These are phyloP conservation scores for Ustulina deusta DNA, from an alignment of 2,329 filamentous ascomycete genomes.

Conservation along the genomic window DNA sequence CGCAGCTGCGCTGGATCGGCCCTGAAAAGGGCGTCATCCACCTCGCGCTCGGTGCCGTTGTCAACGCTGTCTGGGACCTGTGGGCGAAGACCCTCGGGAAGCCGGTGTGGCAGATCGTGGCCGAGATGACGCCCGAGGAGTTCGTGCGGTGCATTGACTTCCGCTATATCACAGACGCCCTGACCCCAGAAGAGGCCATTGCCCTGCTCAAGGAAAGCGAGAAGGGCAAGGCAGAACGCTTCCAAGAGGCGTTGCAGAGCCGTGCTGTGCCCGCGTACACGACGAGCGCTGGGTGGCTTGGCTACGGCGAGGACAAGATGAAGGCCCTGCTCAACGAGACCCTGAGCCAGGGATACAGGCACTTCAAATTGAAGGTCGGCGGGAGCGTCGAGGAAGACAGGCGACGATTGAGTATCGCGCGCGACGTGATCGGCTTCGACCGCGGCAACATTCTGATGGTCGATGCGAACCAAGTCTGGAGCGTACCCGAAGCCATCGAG, in stretches of 20 bases:
- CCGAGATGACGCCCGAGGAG: constrained; percentile 90
- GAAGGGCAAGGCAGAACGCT: constrained; percentile 74
- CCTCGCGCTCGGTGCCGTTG: constrained; percentile 87
- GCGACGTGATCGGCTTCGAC: constrained; percentile 85
- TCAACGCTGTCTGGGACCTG: constrained; percentile 95
- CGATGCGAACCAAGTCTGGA: constrained; percentile 94
- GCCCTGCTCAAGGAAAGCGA: constrained; percentile 75
- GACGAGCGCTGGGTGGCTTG: constrained; percentile 91
- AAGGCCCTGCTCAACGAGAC: constrained; percentile 78
- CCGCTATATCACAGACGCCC: constrained; percentile 92
- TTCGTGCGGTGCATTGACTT: constrained; percentile 92
- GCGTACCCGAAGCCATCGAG: constrained; percentile 86
- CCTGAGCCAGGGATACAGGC: constrained; percentile 78
- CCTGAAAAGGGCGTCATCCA: constrained; percentile 96
- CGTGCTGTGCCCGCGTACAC: constrained; percentile 90
- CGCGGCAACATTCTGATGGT: constrained; percentile 89
- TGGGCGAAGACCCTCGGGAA: constrained; percentile 89
- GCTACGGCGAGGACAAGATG: constrained; percentile 91
- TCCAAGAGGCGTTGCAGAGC: constrained; percentile 78
- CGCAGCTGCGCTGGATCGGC: constrained; percentile 91
- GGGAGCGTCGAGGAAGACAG: constrained; percentile 78
- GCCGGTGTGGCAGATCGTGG: constrained; percentile 90
- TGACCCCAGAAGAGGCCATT: constrained; percentile 86
- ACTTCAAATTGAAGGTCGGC: constrained; percentile 95
- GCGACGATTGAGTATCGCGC: constrained; percentile 76